Conservation (phyloP, 2,329 filamentous ascomycete genomes). For the Alternaria dauci region DNA sequence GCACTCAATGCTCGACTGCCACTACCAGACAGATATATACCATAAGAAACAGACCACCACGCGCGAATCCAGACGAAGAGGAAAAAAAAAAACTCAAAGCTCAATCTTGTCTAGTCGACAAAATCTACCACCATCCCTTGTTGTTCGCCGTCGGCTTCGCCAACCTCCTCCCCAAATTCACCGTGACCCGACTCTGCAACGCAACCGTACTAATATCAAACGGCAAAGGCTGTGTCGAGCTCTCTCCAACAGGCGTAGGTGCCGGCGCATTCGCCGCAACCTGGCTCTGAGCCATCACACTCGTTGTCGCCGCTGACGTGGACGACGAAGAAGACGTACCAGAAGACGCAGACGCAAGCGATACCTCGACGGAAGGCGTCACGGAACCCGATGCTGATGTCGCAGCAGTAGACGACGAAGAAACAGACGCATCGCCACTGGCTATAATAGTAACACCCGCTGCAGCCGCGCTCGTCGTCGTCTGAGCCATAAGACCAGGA, state of each 20-base stretch:
- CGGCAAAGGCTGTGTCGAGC: conserved; percentile 28
- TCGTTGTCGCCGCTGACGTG: conserved; percentile 15
- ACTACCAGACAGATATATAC: conserved; percentile 13
- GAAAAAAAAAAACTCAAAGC: no score
- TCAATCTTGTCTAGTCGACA: neutral
- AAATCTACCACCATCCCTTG: conserved; percentile 16
- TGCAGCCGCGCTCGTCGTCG: conserved; percentile 30
- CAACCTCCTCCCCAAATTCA: conserved; percentile 41
- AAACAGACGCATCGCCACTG: conserved; percentile 14
- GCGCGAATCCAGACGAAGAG: neutral
- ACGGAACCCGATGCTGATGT: neutral
- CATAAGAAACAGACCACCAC: neutral
- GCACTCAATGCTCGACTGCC: conserved; percentile 24
- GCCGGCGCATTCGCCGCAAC: conserved; percentile 23
- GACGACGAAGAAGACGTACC: neutral
- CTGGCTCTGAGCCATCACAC: conserved; percentile 34
- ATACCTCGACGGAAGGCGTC: neutral
- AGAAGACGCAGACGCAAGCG: neutral
- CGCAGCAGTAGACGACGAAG: neutral
- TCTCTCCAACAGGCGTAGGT: conserved; percentile 20
- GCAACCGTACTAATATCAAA: conserved; percentile 48
- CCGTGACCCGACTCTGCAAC: conserved; percentile 48
- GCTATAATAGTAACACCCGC: conserved; percentile 29
- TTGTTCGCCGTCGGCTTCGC: conserved; percentile 30
- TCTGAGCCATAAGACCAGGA: conserved; percentile 22